Conservation (phyloP, 75 land plant species). For the Pinus tabuliformis region DNA sequence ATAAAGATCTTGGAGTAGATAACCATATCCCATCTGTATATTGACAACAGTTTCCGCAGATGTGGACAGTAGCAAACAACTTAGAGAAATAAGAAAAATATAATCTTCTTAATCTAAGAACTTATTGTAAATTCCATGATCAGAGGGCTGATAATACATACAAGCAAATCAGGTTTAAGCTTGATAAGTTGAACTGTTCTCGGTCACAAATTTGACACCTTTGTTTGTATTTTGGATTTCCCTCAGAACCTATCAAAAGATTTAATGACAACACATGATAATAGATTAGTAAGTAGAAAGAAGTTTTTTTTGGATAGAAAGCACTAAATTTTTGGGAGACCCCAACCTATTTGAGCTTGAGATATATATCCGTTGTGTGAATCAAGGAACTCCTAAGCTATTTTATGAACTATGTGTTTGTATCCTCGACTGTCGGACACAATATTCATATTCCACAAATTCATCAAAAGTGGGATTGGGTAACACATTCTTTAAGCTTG, state of each 20-base stretch:
- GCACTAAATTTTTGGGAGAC: neutral
- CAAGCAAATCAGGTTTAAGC: conserved; percentile 52
- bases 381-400: conserved; percentile 41
- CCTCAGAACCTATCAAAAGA: conserved; percentile 32
- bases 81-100: neutral
- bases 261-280: too few species aligned
- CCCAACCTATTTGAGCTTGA: conserved; percentile 47
- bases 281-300: neutral
- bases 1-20: neutral
- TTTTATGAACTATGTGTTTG: conserved; percentile 39
- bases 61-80: neutral
- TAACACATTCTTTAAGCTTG: conserved; percentile 50
- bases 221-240: conserved; percentile 17
- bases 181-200: conserved; percentile 47
- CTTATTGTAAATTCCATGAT: too few species aligned
- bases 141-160: conserved; percentile 18
- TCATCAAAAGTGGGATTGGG: conserved; percentile 44
- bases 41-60: neutral
- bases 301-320: neutral
- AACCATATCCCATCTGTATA: neutral
- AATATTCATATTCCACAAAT: conserved; percentile 51
- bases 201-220: conserved; percentile 38
- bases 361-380: conserved; percentile 17
- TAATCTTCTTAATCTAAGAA: neutral
- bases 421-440: conserved; percentile 61